These are phyloP conservation scores for Gaultheria prostrata DNA, from an alignment of 148 eudicot genomes.

Conservation along the genomic window DNA sequence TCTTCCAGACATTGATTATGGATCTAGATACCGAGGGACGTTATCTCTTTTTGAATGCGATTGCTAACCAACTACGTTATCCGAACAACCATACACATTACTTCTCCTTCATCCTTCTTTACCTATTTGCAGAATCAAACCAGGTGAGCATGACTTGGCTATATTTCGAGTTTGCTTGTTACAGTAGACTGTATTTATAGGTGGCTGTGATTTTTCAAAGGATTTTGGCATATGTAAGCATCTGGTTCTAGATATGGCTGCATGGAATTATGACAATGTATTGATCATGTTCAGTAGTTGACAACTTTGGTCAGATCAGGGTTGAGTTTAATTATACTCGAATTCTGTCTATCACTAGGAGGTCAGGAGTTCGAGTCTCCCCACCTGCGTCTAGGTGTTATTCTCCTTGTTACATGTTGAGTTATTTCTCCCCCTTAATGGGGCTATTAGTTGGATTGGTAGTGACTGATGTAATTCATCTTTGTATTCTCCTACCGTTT, in stretches of 20 bases:
- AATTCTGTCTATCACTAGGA: not conserved
- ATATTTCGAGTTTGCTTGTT: not conserved
- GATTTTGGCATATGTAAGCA: not conserved
- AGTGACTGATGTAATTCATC: no score
- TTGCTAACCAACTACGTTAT: constrained; percentile 91
- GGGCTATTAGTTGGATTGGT: no score
- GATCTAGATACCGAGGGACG: constrained; percentile 93
- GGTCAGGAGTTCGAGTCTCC: no score
- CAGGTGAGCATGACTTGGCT: constrained; percentile 43
- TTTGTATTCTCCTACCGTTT: no score
- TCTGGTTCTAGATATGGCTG: not conserved
- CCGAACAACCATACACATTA: constrained; percentile 93
- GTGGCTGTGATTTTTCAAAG: not conserved
- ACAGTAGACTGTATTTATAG: not conserved
- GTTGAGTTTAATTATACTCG: not conserved
- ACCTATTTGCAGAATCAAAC: constrained; percentile 66
- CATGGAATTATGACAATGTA: not conserved
- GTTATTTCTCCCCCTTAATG: no score
- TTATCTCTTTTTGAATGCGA: constrained; percentile 81
- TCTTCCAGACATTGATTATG: constrained; percentile 64
- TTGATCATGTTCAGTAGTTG: not conserved
- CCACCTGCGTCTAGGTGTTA: no score
- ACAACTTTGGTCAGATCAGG: not conserved
- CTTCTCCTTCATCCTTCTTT: constrained; percentile 78
- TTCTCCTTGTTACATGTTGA: no score